Conservation (phyloP, 441 rosid genomes). For the Macaranga tanarius region DNA sequence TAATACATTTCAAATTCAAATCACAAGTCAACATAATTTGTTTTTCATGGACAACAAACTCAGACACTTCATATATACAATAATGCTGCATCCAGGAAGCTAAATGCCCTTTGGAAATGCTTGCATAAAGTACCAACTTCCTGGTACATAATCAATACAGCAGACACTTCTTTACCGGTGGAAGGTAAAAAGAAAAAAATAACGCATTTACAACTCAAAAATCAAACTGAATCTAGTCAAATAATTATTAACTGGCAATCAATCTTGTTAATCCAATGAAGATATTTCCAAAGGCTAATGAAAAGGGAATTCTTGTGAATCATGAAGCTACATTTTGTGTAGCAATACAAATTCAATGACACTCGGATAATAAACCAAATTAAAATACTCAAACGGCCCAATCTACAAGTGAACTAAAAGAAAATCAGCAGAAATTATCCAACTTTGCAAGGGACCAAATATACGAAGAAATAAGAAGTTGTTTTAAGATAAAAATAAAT, state of each 20-base stretch:
- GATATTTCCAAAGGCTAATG: background rate
- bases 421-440: background rate
- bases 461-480: no score
- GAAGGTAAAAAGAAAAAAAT: no score
- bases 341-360: background rate
- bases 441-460: background rate
- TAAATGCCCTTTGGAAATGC: background rate
- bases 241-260: no score
- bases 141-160: background rate
- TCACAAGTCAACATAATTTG: background rate
- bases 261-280: no score
- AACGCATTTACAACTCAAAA: no score
- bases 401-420: background rate
- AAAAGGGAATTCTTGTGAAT: background rate
- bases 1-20: slow-evolving; percentile 15
- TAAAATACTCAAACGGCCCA: background rate
- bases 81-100: background rate
- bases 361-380: background rate
- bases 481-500: background rate
- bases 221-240: no score
- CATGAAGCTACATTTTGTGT: background rate
- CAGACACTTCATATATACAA: slow-evolving; percentile 3
- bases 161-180: no score
- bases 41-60: background rate
- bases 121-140: background rate